These are phyloP conservation scores for Candida maris DNA, from an alignment of 805 yeast genomes.

Conservation along the genomic window DNA sequence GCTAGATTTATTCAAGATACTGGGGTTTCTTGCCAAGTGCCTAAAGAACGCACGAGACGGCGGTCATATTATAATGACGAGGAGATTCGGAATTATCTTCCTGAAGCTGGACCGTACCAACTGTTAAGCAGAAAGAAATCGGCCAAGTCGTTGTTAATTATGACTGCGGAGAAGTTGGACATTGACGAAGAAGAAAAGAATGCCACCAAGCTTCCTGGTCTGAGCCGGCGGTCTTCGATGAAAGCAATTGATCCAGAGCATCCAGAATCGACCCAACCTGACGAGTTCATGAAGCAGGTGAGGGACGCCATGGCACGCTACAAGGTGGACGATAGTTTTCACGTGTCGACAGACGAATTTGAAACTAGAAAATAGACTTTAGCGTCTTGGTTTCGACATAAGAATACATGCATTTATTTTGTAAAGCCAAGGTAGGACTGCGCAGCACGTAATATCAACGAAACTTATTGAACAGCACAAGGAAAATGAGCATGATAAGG, in stretches of 20 bases:
- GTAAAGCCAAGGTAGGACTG: no score
- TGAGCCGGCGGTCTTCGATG: conserved; percentile 29
- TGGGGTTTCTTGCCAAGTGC: conserved; percentile 63
- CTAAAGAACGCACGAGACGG: conserved; percentile 33
- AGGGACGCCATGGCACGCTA: conserved; percentile 39
- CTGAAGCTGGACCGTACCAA: conserved; percentile 38
- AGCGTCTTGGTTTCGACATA: not conserved
- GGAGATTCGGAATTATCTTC: conserved; percentile 39
- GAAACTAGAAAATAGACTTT: conserved; percentile 38
- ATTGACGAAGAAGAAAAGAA: conserved; percentile 58
- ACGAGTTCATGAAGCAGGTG: conserved; percentile 38
- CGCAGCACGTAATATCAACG: no score
- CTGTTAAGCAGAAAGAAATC: conserved; percentile 59
- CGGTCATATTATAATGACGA: conserved; percentile 29
- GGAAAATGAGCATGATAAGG: conserved; percentile 70
- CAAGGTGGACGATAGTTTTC: conserved; percentile 35
- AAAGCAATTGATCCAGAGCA: conserved; percentile 25
- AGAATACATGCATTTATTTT: not conserved
- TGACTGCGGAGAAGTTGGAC: conserved; percentile 65
- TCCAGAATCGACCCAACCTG: conserved; percentile 16
- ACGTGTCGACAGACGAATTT: conserved; percentile 52
- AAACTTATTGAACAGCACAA: conserved; percentile 82
- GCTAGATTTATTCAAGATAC: conserved; percentile 90
- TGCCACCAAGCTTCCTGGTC: conserved; percentile 30
- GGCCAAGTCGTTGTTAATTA: conserved; percentile 66